phyloP scores from a whole-genome alignment of 139 green algal species.

The Chlamydomonas eustigma region DNA sequence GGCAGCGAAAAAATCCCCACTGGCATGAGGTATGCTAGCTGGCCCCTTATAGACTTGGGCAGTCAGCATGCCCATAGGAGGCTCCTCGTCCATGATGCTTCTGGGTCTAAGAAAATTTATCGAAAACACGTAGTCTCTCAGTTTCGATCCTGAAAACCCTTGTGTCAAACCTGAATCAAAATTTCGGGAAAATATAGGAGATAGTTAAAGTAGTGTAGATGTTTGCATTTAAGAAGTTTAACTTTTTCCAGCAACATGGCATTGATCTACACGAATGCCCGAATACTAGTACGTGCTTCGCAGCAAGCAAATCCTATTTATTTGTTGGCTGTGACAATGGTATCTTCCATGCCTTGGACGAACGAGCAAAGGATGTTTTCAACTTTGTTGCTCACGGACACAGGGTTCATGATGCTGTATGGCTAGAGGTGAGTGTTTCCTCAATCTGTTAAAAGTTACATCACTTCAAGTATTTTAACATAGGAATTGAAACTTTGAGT shows the following conservation, averaged over 20 bases:
- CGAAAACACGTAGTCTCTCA: no score
- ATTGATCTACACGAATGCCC: slow-evolving; percentile 36
- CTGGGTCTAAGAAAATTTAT: no score
- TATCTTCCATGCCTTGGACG: slow-evolving; percentile 39
- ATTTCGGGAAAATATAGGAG: no score
- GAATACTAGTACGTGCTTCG: slow-evolving; percentile 37
- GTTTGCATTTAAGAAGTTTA: slow-evolving; percentile 72
- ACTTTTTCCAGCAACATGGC: slow-evolving; percentile 61
- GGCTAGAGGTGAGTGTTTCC: slow-evolving; percentile 41
- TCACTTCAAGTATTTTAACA: no score
- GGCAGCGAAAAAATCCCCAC: slow-evolving; percentile 69
- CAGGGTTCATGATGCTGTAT: slow-evolving; percentile 40
- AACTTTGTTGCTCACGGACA: slow-evolving; percentile 39
- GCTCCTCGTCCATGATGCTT: slow-evolving; percentile 40
- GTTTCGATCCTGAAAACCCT: no score
- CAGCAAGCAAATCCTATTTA: slow-evolving; percentile 24
- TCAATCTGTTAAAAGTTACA: no score
- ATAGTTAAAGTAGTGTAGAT: no score
- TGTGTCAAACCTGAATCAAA: no score
- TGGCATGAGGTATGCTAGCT: slow-evolving; percentile 58
- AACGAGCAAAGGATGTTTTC: slow-evolving; percentile 15
- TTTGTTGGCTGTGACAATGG: slow-evolving; percentile 60
- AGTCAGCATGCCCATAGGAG: slow-evolving; percentile 31
- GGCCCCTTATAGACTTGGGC: slow-evolving; percentile 61
- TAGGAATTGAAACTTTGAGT: no score